Base-by-base conservation (phyloP, 306 rosid species). In the Pterocarpus macrocarpus region DNA sequence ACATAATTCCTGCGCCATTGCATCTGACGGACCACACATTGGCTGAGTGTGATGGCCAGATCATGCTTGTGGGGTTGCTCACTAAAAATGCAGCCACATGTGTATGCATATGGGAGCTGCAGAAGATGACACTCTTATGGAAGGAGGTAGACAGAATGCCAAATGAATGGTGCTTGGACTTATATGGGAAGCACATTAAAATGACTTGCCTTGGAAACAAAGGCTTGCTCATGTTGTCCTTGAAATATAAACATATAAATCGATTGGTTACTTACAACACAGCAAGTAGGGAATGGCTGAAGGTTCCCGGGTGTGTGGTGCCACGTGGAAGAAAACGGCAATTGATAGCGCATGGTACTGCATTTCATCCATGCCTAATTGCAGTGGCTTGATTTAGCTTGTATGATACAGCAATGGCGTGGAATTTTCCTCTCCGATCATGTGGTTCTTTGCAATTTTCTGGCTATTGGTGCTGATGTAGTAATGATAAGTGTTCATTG, bases 111-210 rank as follows among this genome's bases (percentile, higher is more conserved):
- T 94, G 97, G 98, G 98, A 94, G 93, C 97, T 92, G 77, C 97
- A 94, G 93, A 90, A 86, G 84, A 94, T 94, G 97, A 94, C 92
- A 15, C 91, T 92, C 83, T 90, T 92, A 83, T 94, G 98, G 98
- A 94, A 92, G 97, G 98, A 94, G 98, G 98, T 94, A 83, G 98
- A 94, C 97, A 94, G 98, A 94, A 94, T 94, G 98, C 98, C 98
- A 94, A 94, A 91, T 80, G 70, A 80, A 73, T 91, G 94, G 98
- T 94, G 98, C 98, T 92, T 94, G 88, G 98, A 94, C 81, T 94
- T 91, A 82, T 94, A 94, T 73, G 98, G 97, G 84, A 94, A 94
- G 98, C 94, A 87, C 97, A 91, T 92, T 76, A 82, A 89, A 72
- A 94, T 94, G 98, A 90, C 86, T 81, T 94, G 97, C 97, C 80